Base-by-base conservation (phyloP, 176 grass and related monocot species). In the Oryza coarctata region DNA sequence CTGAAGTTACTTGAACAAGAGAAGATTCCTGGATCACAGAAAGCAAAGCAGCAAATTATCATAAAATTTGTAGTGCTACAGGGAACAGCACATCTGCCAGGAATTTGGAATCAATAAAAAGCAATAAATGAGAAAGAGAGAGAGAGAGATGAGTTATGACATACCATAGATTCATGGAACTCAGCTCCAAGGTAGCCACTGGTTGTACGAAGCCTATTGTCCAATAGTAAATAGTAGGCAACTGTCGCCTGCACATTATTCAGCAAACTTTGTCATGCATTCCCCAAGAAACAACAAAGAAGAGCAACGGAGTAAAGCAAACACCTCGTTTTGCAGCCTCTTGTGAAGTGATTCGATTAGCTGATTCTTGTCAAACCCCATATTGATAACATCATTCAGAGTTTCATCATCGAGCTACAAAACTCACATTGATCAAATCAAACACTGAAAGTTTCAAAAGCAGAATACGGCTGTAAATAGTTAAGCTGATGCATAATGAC, bases 201-300 rank as follows among this genome's bases (percentile, higher is more conserved):
- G 30, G 88, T 91, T 77, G 87, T 79, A 62, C 87, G 87, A 75
- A 93, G 92, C 31, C 85, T 90, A 86, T 98, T 95, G 75, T 95
- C 96, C 81, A 98, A 62, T 49, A 98, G 93, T 70, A 98, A 95
- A 86, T 95, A 98, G 84, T 98, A 98, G 44, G 96, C 88, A 81
- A 98, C 96, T 65, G 96, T 95, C 1, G 89, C 93, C 93, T 98
- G 82, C 45, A 88, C 18, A 79, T 23, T 11, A 60, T 23, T 60
- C 22, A 20, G 41, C 23, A 79, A 39, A 73, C 41, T 83, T 69
- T 76, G 75, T 83, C 75, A 84, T 74, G 26, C n/a, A 60, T 58
- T 49, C 50, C 87, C 60, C 18, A 18, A 80, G 12, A 41, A 58
- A 74, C 49, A 65, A 12, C 13, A 12, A 70, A 75, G 26, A 81